Conservation (phyloP, 495 filamentous ascomycete species). For the Penicillium canescens region DNA sequence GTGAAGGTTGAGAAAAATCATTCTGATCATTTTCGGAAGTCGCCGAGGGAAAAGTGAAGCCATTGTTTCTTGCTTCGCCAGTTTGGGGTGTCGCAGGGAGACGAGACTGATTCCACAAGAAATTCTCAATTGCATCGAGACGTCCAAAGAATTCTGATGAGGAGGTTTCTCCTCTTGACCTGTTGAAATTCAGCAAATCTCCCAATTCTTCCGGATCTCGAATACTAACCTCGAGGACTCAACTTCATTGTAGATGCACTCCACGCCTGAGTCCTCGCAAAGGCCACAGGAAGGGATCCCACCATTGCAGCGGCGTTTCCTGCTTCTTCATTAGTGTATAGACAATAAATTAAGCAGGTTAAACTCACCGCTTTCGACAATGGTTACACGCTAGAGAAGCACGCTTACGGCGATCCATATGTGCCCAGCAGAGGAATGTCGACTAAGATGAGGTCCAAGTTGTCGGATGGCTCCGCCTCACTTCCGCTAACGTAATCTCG, state of each 20-base stretch:
- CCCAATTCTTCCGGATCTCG: no score
- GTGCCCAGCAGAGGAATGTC: no score
- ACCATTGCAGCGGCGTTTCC: constrained; percentile 9
- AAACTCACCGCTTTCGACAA: not conserved
- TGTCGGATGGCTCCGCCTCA: no score
- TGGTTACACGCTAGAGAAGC: constrained; percentile 2
- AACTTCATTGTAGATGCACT: constrained; percentile 6
- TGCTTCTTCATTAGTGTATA: not conserved
- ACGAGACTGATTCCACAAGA: not conserved
- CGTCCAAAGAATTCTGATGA: constrained; percentile 4
- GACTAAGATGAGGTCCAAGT: no score
- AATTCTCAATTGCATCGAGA: constrained; percentile 6
- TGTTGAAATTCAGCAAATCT: not conserved
- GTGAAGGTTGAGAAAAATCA: not conserved
- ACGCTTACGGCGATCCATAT: not conserved
- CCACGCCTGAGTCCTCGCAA: constrained; percentile 1
- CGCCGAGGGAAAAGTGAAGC: not conserved
- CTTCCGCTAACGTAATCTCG: no score
- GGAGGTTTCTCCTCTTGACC: constrained; percentile 1
- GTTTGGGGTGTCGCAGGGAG: constrained; percentile 5
- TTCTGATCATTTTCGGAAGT: not conserved
- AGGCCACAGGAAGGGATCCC: constrained; percentile 2
- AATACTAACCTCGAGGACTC: not conserved
- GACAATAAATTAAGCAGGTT: not conserved
- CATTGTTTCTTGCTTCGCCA: not conserved